Percentiles rank a stretch among this genome's conserved stretches.
Evolutionary conservation across 306 rosid genomes (phyloP).

Genomic region (Castanopsis chinensis): DNA sequence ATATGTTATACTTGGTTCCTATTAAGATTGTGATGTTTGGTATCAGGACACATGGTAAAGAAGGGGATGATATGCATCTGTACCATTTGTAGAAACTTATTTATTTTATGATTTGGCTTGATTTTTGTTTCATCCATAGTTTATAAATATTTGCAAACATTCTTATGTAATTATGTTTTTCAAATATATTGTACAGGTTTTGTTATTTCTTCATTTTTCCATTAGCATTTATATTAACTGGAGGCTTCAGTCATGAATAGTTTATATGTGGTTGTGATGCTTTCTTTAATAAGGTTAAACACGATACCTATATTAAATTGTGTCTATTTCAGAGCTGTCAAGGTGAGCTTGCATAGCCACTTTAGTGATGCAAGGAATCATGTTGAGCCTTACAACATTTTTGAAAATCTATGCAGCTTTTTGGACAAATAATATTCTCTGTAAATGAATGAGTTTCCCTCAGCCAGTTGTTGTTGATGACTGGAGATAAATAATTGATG

Average conservation of each 20-base stretch:
- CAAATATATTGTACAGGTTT: background rate
- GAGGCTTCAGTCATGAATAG: constrained; percentile 2
- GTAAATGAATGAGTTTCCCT: background rate
- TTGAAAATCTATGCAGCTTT: background rate
- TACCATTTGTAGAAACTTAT: background rate
- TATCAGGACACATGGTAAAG: background rate
- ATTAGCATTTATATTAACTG: background rate
- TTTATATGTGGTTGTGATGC: background rate
- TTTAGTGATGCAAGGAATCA: background rate
- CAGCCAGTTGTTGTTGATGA: background rate
- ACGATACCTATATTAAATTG: background rate
- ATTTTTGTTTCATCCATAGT: background rate
- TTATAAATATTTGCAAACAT: background rate
- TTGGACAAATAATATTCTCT: background rate
- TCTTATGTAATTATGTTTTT: background rate
- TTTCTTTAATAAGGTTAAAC: background rate
- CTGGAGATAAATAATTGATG: background rate
- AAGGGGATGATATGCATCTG: background rate
- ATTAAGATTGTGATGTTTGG: background rate
- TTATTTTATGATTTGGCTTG: background rate
- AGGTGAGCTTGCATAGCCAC: background rate
- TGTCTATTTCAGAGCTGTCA: background rate
- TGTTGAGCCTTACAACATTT: background rate
- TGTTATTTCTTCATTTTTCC: background rate
- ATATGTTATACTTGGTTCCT: background rate